Evolutionary conservation across 805 yeast species (phyloP).

Genomic region (Torulaspora gathmanii): DNA sequence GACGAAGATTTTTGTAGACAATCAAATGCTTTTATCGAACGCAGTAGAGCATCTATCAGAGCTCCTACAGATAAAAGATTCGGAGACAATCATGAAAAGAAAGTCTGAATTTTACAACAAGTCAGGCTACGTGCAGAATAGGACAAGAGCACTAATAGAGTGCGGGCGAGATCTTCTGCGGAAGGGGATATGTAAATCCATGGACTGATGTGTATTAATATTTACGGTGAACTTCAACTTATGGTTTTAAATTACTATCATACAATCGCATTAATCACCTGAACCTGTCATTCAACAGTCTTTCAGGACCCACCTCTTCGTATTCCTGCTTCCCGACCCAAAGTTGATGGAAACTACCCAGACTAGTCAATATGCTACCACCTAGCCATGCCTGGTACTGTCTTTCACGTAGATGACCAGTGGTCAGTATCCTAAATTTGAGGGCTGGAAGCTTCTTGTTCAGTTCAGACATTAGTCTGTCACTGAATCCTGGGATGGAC

Average conservation of each 20-base stretch:
- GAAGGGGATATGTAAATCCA: slow-evolving; percentile 32
- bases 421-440: slow-evolving; percentile 76
- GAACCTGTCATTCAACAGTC: slow-evolving; percentile 74
- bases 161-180: slow-evolving; percentile 37
- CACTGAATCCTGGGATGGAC: slow-evolving; percentile 74
- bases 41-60: slow-evolving; percentile 68
- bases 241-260: neutral
- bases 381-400: slow-evolving; percentile 86
- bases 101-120: slow-evolving; percentile 39
- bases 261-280: slow-evolving; percentile 41
- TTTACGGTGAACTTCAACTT: neutral
- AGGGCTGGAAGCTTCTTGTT: slow-evolving; percentile 71
- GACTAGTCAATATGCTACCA: slow-evolving; percentile 78
- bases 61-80: slow-evolving; percentile 45
- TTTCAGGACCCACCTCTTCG: slow-evolving; percentile 82
- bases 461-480: slow-evolving; percentile 67
- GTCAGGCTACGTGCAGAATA: slow-evolving; percentile 35
- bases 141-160: slow-evolving; percentile 38
- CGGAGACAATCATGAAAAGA: slow-evolving; percentile 34
- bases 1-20: slow-evolving; percentile 62
- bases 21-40: slow-evolving; percentile 57
- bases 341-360: slow-evolving; percentile 91
- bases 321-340: slow-evolving; percentile 89
- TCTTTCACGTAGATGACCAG: slow-evolving; percentile 74
- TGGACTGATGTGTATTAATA: slow-evolving; percentile 7